Base-by-base conservation (phyloP, 1,284 basidiomycete species). In the Fomes fomentarius region DNA sequence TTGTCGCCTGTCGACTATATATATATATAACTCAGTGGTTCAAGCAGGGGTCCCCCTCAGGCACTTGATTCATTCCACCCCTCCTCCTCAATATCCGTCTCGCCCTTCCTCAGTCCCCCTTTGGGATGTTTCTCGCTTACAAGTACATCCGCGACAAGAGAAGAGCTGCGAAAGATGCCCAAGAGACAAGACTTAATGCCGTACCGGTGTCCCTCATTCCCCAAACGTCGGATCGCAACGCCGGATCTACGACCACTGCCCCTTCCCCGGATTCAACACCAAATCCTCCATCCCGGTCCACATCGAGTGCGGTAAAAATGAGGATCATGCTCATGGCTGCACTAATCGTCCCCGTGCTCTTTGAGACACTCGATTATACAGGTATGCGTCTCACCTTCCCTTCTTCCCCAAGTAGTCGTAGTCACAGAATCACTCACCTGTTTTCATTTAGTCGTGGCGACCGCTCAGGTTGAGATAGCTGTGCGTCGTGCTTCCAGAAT, bases 391-490 rank as follows among this genome's bases (percentile, higher is more conserved):
- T 34, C 3, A 15, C 41, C n/a, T n/a, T n/a, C n/a, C n/a, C n/a
- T n/a, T n/a, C n/a, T 15, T n/a, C 21, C 34, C 2, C n/a, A n/a
- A 17, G 12, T 24, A 2, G 21, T 10, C 8, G n/a, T n/a, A 17
- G 24, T 19, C 1, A 30, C 28, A 10, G 4, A 43, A n/a, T n/a
- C n/a, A n/a, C 22, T 39, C 35, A 24, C 37, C 25, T 14, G 3
- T 34, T 42, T 33, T 14, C 21, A 17, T 24, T 24, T 30, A 80
- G 79, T 82, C 2, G 80, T 82, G 22, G 80, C 80, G 4, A 81
- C 79, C n/a, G 78, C 79, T 2, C 80, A 81, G 56, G 67, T 76
- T 21, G 72, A 74, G 28, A 81, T 81, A 52, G 80, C 79, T 12
- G 79, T 80, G 61, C 7, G 62, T 60, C 6, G 14, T 14, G 21